Conservation (phyloP, 768 basidiomycete genomes). For the Russula ochroleuca region DNA sequence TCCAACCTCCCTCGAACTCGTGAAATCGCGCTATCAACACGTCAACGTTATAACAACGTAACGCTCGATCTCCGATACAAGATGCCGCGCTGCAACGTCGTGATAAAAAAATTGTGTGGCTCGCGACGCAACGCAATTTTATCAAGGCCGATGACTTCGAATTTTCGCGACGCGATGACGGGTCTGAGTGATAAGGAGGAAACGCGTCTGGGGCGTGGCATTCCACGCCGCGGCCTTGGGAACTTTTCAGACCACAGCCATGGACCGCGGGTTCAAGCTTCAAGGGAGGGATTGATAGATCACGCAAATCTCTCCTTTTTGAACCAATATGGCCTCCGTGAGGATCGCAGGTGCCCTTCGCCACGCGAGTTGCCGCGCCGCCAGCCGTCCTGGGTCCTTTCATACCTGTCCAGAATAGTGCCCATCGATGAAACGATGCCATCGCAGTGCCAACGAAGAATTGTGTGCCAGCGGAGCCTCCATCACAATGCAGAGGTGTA, state of each 20-base stretch:
- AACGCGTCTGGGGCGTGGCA: conserved; percentile 12
- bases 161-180: conserved; percentile 6
- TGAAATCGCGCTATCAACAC: conserved; percentile 2
- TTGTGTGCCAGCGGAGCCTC: not conserved
- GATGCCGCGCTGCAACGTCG: not conserved
- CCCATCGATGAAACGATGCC: conserved; percentile 1
- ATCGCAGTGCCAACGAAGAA: not conserved
- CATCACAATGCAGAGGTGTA: not conserved
- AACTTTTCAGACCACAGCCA: not conserved
- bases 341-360: not conserved
- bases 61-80: conserved; percentile 15
- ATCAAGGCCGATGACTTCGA: not conserved
- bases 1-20: not conserved
- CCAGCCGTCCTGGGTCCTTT: conserved; percentile 2
- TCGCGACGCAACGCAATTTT: not conserved
- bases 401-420: not conserved
- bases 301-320: conserved; percentile 15
- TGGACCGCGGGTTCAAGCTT: conserved; percentile 5
- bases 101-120: not conserved
- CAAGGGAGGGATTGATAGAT: conserved; percentile 5
- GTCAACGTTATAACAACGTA: conserved; percentile 20
- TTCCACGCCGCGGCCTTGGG: conserved; percentile 1
- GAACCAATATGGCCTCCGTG: not conserved
- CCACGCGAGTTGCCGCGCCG: conserved; percentile 20
- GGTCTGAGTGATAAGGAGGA: conserved; percentile 6